These are phyloP conservation scores for Lipomyces yamanashiensis DNA, from an alignment of 805 yeast genomes.

Conservation along the genomic window DNA sequence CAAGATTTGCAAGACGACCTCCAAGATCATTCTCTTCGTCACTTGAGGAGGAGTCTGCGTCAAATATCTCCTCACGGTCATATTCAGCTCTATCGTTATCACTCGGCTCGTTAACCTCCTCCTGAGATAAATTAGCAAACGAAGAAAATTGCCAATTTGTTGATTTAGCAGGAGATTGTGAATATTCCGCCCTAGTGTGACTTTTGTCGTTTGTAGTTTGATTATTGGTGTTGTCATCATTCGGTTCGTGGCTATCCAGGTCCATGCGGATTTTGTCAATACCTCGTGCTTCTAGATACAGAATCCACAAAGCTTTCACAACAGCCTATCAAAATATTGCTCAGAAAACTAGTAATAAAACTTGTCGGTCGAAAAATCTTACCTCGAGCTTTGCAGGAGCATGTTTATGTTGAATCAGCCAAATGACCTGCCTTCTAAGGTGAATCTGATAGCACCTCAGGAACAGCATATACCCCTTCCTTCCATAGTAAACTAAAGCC, in stretches of 20 bases:
- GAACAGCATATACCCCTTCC: constrained; percentile 52
- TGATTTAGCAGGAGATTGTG: no score
- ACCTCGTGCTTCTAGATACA: constrained; percentile 32
- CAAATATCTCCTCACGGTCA: background rate
- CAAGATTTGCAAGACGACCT: constrained; percentile 9
- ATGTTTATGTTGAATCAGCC: constrained; percentile 47
- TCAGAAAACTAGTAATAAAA: background rate
- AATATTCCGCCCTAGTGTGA: background rate
- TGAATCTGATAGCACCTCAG: constrained; percentile 57
- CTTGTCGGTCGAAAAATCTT: background rate
- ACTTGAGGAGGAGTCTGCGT: background rate
- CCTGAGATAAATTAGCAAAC: no score
- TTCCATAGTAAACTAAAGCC: constrained; percentile 51
- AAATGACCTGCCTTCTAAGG: constrained; percentile 54
- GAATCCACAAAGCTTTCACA: constrained; percentile 31
- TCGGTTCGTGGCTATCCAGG: constrained; percentile 9
- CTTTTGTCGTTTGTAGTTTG: background rate
- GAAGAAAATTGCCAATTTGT: no score
- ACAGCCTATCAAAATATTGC: background rate
- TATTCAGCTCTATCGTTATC: background rate
- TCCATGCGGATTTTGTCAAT: constrained; percentile 11
- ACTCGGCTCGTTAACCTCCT: no score
- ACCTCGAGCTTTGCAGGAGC: constrained; percentile 39
- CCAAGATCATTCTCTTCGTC: constrained; percentile 1
- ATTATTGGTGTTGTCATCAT: background rate